Conservation (phyloP, 257 asterid species). For the Haberlea rhodopensis region DNA sequence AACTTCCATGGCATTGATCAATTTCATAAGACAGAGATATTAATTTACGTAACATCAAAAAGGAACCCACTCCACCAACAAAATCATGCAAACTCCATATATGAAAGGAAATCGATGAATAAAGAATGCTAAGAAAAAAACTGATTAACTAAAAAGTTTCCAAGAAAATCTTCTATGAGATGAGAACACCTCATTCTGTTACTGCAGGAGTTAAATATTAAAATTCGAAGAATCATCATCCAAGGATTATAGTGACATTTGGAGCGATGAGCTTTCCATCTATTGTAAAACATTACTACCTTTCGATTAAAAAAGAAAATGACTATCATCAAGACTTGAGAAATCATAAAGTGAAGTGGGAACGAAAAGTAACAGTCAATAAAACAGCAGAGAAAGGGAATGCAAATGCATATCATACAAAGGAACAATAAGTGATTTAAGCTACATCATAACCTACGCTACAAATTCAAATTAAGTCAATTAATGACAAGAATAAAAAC, state of each 20-base stretch:
- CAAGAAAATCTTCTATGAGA: not conserved
- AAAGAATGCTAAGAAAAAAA: not conserved
- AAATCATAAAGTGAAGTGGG: conserved; percentile 5
- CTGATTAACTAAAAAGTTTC: not conserved
- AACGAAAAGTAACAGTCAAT: not conserved
- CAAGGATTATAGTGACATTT: not conserved
- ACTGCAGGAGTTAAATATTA: not conserved
- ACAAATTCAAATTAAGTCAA: conserved; percentile 3
- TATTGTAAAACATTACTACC: conserved; percentile 1
- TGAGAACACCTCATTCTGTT: not conserved
- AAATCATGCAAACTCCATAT: not conserved
- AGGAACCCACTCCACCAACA: conserved; percentile 19
- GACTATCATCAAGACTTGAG: not conserved
- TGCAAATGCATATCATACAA: not conserved
- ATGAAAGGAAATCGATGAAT: not conserved
- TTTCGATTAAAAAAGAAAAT: not conserved
- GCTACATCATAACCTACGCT: conserved; percentile 7
- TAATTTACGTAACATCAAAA: not conserved
- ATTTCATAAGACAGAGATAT: not conserved
- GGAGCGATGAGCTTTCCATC: not conserved
- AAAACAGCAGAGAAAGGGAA: conserved; percentile 4
- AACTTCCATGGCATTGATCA: not conserved
- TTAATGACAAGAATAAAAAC: not conserved
- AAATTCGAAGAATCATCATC: not conserved
- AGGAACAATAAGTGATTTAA: not conserved